Percentiles rank a stretch among this genome's conserved stretches.
Evolutionary conservation across 208 protist species (phyloP).

Genomic region (Trypanosoma scelopori): DNA sequence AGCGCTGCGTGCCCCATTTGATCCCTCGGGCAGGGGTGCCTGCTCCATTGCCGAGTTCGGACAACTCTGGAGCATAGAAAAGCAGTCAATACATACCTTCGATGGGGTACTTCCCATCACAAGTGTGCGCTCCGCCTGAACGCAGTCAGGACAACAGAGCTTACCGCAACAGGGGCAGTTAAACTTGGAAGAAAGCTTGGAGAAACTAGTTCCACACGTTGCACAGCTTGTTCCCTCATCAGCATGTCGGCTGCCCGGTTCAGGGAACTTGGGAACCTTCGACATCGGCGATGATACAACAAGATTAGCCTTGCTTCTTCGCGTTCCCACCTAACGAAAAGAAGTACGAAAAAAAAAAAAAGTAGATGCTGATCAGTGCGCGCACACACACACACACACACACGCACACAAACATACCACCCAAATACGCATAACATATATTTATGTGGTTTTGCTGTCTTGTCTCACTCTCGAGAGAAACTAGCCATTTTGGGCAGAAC

Average conservation of each 20-base stretch:
- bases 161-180: conserved; percentile 69
- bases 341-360: no score
- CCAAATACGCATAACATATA: no score
- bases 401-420: no score
- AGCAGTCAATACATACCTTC: conserved; percentile 63
- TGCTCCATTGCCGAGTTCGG: not conserved
- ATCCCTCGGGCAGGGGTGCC: no score
- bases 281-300: not conserved
- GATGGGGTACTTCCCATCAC: conserved; percentile 22
- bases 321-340: no score
- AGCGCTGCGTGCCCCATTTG: no score
- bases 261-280: conserved; percentile 38
- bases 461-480: no score
- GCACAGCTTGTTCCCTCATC: conserved; percentile 40
- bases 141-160: conserved; percentile 64
- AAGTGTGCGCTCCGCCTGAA: conserved; percentile 45
- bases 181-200: conserved; percentile 43
- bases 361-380: no score
- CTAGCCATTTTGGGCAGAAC: no score
- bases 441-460: no score
- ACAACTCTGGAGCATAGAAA: conserved; percentile 51
- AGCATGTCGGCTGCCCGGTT: conserved; percentile 37
- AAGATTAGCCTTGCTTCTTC: no score
- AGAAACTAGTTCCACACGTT: conserved; percentile 56
- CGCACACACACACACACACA: no score